A percentile compares a stretch with the other conserved stretches of the same genome.
phyloP scores from a whole-genome alignment of 192 early-diverging fungal species.

The Coemansia asiatica region DNA sequence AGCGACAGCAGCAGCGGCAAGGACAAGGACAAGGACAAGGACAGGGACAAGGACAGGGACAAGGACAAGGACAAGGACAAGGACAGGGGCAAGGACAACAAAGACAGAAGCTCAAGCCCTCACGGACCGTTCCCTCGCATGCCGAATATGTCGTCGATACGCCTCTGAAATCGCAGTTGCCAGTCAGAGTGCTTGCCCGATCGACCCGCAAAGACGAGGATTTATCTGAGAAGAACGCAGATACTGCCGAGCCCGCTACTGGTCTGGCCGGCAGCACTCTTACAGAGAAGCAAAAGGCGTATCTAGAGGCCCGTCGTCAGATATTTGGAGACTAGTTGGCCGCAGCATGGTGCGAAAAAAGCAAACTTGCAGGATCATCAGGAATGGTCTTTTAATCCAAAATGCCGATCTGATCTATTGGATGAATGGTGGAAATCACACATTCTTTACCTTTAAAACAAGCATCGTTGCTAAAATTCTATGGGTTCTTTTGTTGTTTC shows the following conservation, averaged over 20 bases:
- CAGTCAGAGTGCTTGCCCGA: background rate
- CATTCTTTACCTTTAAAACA: background rate
- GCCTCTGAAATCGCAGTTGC: background rate
- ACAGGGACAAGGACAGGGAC: background rate
- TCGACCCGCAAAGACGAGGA: background rate
- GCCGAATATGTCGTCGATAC: background rate
- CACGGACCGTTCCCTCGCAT: background rate
- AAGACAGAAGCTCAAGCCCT: background rate
- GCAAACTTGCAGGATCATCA: too few relatives aligned
- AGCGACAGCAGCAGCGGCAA: background rate
- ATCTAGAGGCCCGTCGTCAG: constrained; percentile 8
- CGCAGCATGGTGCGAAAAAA: too few relatives aligned
- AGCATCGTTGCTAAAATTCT: background rate
- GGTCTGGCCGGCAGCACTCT: constrained; percentile 6
- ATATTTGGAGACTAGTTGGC: constrained; percentile 8
- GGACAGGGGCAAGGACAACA: background rate
- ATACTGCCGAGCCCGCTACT: background rate
- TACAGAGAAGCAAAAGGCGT: constrained; percentile 16
- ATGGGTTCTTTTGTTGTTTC: background rate
- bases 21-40: background rate
- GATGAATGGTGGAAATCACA: too few relatives aligned
- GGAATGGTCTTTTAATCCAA: too few relatives aligned
- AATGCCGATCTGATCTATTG: too few relatives aligned
- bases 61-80: background rate
- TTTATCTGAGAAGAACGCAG: background rate